Percentiles rank a stretch among this genome's conserved stretches.
These are phyloP conservation scores for Colletotrichum lindemuthianum DNA, from an alignment of 2,329 filamentous ascomycete genomes.

Conservation along the genomic window DNA sequence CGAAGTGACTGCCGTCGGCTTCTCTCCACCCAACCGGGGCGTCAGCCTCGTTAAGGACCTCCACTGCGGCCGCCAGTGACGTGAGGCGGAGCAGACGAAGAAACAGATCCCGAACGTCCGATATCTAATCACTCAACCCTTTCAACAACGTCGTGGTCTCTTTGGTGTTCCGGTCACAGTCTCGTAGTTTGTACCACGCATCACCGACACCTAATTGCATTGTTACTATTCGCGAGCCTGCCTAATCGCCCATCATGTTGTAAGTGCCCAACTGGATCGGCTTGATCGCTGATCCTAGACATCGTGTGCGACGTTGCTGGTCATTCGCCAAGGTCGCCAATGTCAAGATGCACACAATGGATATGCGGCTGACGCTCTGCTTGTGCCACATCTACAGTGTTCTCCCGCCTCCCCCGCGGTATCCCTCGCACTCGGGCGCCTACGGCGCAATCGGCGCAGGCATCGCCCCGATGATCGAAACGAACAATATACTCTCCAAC, in stretches of 20 bases:
- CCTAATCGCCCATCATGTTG: conserved; percentile 32
- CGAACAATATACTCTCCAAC: conserved; percentile 86
- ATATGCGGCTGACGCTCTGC: conserved; percentile 13
- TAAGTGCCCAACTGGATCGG: conserved; percentile 12
- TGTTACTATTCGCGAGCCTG: neutral
- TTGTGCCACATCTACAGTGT: conserved; percentile 64
- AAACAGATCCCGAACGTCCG: conserved; percentile 24
- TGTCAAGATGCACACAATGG: neutral
- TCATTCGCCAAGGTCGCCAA: neutral
- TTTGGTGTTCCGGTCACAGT: neutral
- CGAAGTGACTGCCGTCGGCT: conserved; percentile 10
- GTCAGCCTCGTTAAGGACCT: neutral
- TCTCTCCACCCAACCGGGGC: conserved; percentile 1
- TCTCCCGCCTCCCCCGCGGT: conserved; percentile 86
- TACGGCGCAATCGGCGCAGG: conserved; percentile 76
- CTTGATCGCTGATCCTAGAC: neutral
- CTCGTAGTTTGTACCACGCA: neutral
- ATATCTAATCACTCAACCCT: conserved; percentile 1
- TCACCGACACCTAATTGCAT: conserved; percentile 3
- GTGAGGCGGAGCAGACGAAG: conserved; percentile 27
- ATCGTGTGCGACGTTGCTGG: neutral
- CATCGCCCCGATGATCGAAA: conserved; percentile 84
- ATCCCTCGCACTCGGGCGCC: conserved; percentile 78
- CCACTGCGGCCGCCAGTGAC: conserved; percentile 28
- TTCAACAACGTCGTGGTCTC: neutral